phyloP scores from a whole-genome alignment of 2,329 filamentous ascomycete species.

The Fusarium abutilonis region DNA sequence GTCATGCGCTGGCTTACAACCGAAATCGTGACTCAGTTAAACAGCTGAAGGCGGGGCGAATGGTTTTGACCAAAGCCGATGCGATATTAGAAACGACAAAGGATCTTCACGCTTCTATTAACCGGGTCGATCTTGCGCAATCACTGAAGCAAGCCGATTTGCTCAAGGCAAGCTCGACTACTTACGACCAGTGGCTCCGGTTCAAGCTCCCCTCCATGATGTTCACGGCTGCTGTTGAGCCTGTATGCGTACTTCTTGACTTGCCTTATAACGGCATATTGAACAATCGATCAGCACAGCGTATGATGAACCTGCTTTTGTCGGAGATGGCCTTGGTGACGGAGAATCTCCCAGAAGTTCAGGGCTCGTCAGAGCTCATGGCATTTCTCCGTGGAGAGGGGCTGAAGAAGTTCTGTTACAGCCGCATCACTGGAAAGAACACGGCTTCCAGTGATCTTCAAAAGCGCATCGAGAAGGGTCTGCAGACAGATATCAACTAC shows the following conservation, averaged over 20 bases:
- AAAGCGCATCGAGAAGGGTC: constrained; percentile 68
- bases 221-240: constrained; percentile 80
- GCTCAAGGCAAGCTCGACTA: constrained; percentile 38
- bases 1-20: constrained; percentile 58
- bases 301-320: constrained; percentile 75
- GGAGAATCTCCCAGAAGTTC: constrained; percentile 76
- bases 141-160: constrained; percentile 33
- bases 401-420: constrained; percentile 67
- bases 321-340: constrained; percentile 80
- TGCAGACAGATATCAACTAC: constrained; percentile 79
- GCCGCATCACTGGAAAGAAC: constrained; percentile 55
- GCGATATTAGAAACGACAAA: constrained; percentile 26
- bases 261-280: constrained; percentile 77
- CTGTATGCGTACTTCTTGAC: constrained; percentile 82
- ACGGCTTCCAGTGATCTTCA: constrained; percentile 71
- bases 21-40: constrained; percentile 53
- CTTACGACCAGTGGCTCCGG: constrained; percentile 64
- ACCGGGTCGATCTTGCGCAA: constrained; percentile 38
- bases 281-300: constrained; percentile 71
- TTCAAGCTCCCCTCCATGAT: constrained; percentile 83
- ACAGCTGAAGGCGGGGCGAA: constrained; percentile 50
- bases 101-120: constrained; percentile 29
- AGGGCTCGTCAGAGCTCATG: constrained; percentile 66
- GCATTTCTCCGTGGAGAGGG: constrained; percentile 66
- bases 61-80: constrained; percentile 45